Evolutionary conservation across 176 grass and related monocot species (phyloP).

Genomic region (Metroxylon sagu): DNA sequence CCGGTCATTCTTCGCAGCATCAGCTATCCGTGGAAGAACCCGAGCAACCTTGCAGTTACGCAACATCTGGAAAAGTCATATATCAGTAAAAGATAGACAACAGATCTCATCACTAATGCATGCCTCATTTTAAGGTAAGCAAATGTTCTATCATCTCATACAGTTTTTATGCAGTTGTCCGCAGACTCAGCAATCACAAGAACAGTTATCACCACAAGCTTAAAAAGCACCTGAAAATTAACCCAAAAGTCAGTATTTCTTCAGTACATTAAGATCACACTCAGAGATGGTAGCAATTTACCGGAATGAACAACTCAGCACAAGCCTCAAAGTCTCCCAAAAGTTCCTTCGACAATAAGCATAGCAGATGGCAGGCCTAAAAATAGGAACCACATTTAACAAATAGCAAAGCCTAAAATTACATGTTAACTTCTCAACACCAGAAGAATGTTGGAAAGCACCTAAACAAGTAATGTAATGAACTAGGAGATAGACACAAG

Average conservation of each 20-base stretch:
- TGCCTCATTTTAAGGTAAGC: conserved; percentile 2
- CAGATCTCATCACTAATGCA: not conserved
- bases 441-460: no score
- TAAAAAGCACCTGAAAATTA: conserved; percentile 72
- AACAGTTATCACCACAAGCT: conserved; percentile 98
- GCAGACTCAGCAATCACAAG: conserved; percentile 94
- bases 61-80: conserved; percentile 43
- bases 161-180: conserved; percentile 96
- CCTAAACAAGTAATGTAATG: no score
- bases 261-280: conserved; percentile 3
- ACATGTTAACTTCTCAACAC: no score
- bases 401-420: no score
- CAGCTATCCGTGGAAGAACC: conserved; percentile 67
- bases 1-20: conserved; percentile 72
- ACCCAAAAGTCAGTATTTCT: conserved; percentile 18
- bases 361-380: conserved; percentile 82
- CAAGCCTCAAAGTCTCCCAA: conserved; percentile 88
- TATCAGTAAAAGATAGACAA: conserved; percentile 12
- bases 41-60: conserved; percentile 92
- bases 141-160: conserved; percentile 37
- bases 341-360: conserved; percentile 92
- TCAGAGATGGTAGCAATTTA: conserved; percentile 25
- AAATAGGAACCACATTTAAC: not conserved
- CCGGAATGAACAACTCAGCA: conserved; percentile 76
- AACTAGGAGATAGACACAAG: no score